These are phyloP conservation scores for Aspergillus quadricinctus DNA, from an alignment of 2,329 filamentous ascomycete genomes.

Conservation along the genomic window DNA sequence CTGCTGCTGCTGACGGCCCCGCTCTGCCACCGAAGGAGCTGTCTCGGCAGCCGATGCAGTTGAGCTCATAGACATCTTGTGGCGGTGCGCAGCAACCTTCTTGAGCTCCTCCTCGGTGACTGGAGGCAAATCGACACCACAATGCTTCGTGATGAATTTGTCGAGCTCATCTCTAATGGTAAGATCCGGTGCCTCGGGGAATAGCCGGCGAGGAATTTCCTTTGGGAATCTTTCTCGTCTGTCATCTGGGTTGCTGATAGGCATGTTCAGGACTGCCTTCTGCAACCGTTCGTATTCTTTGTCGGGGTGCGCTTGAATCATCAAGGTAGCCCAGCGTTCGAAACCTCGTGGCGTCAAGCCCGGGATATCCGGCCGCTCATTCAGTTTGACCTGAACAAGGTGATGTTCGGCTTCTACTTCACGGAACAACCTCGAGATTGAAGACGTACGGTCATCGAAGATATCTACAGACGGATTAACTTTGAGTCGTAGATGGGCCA, in stretches of 20 bases:
- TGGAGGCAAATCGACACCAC: conserved; percentile 44
- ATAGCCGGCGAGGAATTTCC: conserved; percentile 67
- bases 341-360: conserved; percentile 66
- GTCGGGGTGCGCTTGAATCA: conserved; percentile 72
- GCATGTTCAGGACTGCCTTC: conserved; percentile 64
- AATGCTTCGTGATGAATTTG: conserved; percentile 53
- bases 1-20: conserved; percentile 40
- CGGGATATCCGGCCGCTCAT: conserved; percentile 56
- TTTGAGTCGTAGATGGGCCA: neutral
- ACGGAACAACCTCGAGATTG: conserved; percentile 57
- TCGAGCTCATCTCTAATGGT: conserved; percentile 58
- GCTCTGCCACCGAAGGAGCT: conserved; percentile 27
- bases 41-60: conserved; percentile 15
- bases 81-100: conserved; percentile 24
- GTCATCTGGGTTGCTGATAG: conserved; percentile 63
- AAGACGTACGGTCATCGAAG: conserved; percentile 51
- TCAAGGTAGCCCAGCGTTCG: conserved; percentile 64
- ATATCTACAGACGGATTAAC: conserved; percentile 40
- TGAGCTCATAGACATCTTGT: conserved; percentile 20
- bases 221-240: conserved; percentile 72
- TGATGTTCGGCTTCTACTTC: conserved; percentile 57
- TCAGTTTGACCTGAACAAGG: conserved; percentile 54
- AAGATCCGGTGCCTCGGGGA: conserved; percentile 59
- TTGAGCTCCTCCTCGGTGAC: conserved; percentile 35
- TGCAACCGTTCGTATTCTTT: conserved; percentile 67